Evolutionary conservation across 306 rosid species (phyloP), one percentile per base, ranked within the genome.

Genomic region (Dryas alaskensis): DNA sequence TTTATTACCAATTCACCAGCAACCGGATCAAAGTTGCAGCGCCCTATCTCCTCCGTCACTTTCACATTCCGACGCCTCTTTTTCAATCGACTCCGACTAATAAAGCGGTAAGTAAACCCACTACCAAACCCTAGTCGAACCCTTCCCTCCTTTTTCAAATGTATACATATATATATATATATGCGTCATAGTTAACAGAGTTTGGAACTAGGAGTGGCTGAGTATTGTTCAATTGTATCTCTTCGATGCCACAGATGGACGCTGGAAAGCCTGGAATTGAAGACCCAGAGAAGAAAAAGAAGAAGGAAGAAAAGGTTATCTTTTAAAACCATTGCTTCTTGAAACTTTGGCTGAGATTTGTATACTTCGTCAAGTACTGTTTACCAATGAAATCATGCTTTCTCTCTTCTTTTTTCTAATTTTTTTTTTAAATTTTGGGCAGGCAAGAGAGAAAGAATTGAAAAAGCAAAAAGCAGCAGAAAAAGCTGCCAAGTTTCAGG

Each of bases 381-480:
- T 64, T 74, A 13, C 53, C 2, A 60, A 46, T 9, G 11, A 54
- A 12, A 8, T 22, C 16, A 31, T 31, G 37, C 37, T 31, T 31
- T 31, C 37, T 31, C 50, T 65, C 27, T 19, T n/a, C 10, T 47
- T 9, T 80, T 53, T 17, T 57, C 22, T 55, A 44, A 53, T 40
- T 65, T 37, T 39, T 58, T 54, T 78, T 5, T 25, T 44, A 70
- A 50, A 53, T 74, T 17, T 70, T 52, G 10, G 84, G 79, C 81
- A 91, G 98, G 98, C 97, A 8, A 89, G 92, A 67, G 98, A 91
- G 88, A 94, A 94, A 62, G 95, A 88, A 84, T 73, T 94, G 88
- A 94, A 91, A 66, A 89, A 81, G 83, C 86, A 88, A 74, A 94
- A 94, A 40, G 90, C 89, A 58, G 76, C 76, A 0, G 96, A 91